These are phyloP conservation scores for Lunasporangiospora selenospora DNA, from an alignment of 192 early-diverging fungal genomes.

Conservation along the genomic window DNA sequence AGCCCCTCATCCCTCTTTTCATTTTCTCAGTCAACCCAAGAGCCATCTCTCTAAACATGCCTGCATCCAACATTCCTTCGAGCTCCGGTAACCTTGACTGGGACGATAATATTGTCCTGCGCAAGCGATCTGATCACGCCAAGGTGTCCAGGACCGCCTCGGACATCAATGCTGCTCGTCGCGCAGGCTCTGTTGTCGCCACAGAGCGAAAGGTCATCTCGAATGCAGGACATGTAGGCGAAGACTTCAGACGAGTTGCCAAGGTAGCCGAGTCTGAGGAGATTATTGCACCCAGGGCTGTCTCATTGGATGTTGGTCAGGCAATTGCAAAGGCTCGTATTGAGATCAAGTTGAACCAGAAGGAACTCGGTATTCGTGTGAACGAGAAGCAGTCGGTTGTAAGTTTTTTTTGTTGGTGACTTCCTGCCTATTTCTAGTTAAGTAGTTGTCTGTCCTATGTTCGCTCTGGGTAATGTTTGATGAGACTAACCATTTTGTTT, in stretches of 20 bases:
- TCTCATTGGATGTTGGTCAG: conserved; percentile 74
- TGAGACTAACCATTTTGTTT: neutral
- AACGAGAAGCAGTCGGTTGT: conserved; percentile 89
- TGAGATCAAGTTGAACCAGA: conserved; percentile 81
- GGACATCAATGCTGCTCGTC: conserved; percentile 75
- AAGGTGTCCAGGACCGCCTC: conserved; percentile 61
- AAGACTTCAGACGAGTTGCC: conserved; percentile 75
- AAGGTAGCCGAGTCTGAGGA: conserved; percentile 89
- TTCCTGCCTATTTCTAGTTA: neutral
- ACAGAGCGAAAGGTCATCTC: conserved; percentile 74
- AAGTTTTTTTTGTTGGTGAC: conserved; percentile 9
- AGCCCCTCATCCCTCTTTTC: neutral
- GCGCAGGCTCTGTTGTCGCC: conserved; percentile 68
- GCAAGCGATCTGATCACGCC: conserved; percentile 68
- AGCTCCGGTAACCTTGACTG: conserved; percentile 56
- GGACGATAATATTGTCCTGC: conserved; percentile 76
- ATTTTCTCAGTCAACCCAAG: too few relatives aligned
- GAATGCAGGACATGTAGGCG: conserved; percentile 62
- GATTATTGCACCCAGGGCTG: conserved; percentile 65
- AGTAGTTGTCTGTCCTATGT: neutral
- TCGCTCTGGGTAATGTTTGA: neutral
- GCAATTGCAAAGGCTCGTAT: conserved; percentile 82
- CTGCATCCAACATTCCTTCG: too few relatives aligned
- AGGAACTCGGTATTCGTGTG: conserved; percentile 82
- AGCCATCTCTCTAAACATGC: too few relatives aligned